Percentiles rank a stretch among this genome's conserved stretches.
Conservation (phyloP, 345 rosid species). For the Schrenkiella parvula region DNA sequence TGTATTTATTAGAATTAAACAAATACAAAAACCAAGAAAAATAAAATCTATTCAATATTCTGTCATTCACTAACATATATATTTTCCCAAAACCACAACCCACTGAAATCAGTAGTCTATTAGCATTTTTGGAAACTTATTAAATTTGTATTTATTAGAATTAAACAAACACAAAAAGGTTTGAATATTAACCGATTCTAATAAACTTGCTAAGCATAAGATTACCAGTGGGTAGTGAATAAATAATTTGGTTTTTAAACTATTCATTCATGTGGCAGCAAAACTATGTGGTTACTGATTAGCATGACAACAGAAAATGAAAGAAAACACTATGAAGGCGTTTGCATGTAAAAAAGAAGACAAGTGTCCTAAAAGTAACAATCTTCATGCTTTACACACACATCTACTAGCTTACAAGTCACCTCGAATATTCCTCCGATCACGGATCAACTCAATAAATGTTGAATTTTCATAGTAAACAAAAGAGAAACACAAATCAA, state of each 20-base stretch:
- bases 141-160: no score
- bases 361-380: slow-evolving; percentile 12
- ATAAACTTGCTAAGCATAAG: not conserved
- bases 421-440: slow-evolving; percentile 1
- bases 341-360: slow-evolving; percentile 14
- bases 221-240: not conserved
- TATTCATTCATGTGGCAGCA: not conserved
- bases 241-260: not conserved
- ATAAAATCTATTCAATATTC: not conserved
- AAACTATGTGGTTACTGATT: not conserved
- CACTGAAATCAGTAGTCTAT: not conserved
- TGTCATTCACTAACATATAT: not conserved
- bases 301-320: not conserved
- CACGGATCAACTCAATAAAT: not conserved
- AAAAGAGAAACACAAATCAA: not conserved
- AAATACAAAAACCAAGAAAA: no score
- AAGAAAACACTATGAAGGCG: not conserved
- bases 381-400: not conserved
- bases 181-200: no score
- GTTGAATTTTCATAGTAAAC: not conserved
- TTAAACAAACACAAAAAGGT: no score
- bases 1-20: no score
- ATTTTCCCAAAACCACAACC: not conserved
- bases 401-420: not conserved
- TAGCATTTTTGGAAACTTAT: no score